Conservation (phyloP, 768 basidiomycete genomes). For the Rhizopogon vulgaris region DNA sequence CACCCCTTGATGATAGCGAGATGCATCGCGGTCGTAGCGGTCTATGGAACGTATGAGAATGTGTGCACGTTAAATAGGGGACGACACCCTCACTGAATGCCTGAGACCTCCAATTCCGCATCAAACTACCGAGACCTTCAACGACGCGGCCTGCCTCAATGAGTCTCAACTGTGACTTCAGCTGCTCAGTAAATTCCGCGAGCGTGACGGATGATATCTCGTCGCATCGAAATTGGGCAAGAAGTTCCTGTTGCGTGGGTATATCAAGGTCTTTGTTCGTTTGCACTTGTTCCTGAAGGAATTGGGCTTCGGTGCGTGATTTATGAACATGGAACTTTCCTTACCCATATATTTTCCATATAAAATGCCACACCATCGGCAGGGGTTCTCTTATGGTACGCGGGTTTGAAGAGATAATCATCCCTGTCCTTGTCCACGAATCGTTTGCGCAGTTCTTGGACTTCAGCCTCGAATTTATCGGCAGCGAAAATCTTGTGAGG, state of each 20-base stretch:
- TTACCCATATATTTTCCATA: slow-evolving; percentile 96
- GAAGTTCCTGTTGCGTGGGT: slow-evolving; percentile 94
- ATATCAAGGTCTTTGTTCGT: slow-evolving; percentile 95
- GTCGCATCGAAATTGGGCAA: slow-evolving; percentile 98
- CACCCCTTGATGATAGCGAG: slow-evolving; percentile 93
- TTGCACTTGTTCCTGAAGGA: slow-evolving; percentile 87
- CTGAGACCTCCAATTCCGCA: slow-evolving; percentile 72
- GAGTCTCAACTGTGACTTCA: slow-evolving; percentile 75
- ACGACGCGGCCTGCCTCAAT: slow-evolving; percentile 87
- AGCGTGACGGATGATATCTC: slow-evolving; percentile 85
- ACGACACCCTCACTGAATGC: slow-evolving; percentile 56
- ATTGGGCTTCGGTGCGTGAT: slow-evolving; percentile 9
- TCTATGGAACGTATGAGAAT: slow-evolving; percentile 34
- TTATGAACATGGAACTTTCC: slow-evolving; percentile 21
- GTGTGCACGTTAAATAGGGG: slow-evolving; percentile 32
- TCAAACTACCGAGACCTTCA: slow-evolving; percentile 74
- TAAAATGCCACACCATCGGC: slow-evolving; percentile 96
- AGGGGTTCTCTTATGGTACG: slow-evolving; percentile 95
- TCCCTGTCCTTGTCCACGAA: slow-evolving; percentile 65
- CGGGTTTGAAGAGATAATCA: slow-evolving; percentile 84
- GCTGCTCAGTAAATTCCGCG: slow-evolving; percentile 74
- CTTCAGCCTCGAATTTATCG: slow-evolving; percentile 82
- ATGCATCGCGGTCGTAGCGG: slow-evolving; percentile 91
- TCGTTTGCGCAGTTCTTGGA: slow-evolving; percentile 62
- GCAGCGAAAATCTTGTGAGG: slow-evolving; percentile 93